Conservation (phyloP, 208 protist genomes). For the Trichomonas tenax region DNA sequence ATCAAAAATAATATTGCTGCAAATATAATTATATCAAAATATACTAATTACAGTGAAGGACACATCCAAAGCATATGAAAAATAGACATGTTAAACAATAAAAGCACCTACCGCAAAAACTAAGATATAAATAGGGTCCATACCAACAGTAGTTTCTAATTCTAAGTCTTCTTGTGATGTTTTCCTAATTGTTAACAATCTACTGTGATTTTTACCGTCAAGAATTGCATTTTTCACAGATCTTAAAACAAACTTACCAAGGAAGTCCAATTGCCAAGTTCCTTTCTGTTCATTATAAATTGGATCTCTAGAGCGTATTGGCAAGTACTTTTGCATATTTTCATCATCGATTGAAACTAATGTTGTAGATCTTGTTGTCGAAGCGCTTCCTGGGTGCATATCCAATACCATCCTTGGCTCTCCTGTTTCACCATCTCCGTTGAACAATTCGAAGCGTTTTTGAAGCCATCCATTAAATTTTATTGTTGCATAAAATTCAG, state of each 20-base stretch:
- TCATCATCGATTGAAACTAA: background rate
- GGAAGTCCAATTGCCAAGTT: background rate
- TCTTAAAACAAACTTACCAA: background rate
- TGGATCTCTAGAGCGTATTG: background rate
- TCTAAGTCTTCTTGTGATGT: background rate
- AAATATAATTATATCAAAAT: no score
- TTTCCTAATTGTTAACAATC: background rate
- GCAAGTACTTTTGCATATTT: background rate
- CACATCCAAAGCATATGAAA: no score
- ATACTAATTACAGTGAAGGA: no score
- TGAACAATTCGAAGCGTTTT: background rate
- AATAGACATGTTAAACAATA: background rate
- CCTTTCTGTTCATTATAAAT: background rate
- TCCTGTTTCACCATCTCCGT: background rate
- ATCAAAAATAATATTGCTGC: no score
- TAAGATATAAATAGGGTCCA: background rate
- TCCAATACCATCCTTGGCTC: background rate
- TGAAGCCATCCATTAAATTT: background rate
- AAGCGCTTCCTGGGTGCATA: background rate
- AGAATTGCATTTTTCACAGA: background rate
- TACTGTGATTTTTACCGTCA: background rate
- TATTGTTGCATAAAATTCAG: background rate
- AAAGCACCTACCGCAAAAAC: background rate
- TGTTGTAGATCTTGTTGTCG: background rate
- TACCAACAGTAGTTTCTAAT: background rate